These are phyloP conservation scores for Tephrocybe sp. DNA, from an alignment of 768 basidiomycete species.

Conservation along the genomic window DNA sequence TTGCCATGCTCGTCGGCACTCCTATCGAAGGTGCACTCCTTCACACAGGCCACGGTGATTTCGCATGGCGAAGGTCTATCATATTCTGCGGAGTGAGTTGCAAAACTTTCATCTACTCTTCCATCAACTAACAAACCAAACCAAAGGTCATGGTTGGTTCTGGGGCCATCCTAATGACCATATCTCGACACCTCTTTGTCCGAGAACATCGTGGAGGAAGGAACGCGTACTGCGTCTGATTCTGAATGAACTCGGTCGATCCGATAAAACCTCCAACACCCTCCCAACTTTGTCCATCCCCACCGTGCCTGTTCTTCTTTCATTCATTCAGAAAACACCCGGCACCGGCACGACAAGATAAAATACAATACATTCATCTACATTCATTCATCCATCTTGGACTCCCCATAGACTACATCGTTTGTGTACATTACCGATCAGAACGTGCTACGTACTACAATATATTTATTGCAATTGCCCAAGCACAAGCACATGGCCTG, in stretches of 20 bases:
- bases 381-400: too few species aligned
- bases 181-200: conserved; percentile 20
- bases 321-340: too few species aligned
- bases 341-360: too few species aligned
- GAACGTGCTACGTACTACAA: too few species aligned
- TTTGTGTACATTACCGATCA: too few species aligned
- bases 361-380: too few species aligned
- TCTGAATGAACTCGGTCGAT: not conserved
- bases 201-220: conserved; percentile 8
- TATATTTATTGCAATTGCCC: too few species aligned
- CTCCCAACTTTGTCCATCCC: too few species aligned
- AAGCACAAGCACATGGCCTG: too few species aligned
- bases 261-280: not conserved
- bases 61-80: conserved; percentile 36
- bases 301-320: too few species aligned
- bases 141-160: conserved; percentile 17
- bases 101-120: not conserved
- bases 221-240: conserved; percentile 1
- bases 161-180: conserved; percentile 16
- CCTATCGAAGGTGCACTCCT: conserved; percentile 50
- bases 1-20: conserved; percentile 45
- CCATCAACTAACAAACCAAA: not conserved
- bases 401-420: too few species aligned
- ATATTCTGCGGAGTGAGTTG: conserved; percentile 40
- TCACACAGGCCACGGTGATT: conserved; percentile 19